These are phyloP conservation scores for Hyphopichia khmerensis DNA, from an alignment of 1,139 yeast species.

Conservation along the genomic window DNA sequence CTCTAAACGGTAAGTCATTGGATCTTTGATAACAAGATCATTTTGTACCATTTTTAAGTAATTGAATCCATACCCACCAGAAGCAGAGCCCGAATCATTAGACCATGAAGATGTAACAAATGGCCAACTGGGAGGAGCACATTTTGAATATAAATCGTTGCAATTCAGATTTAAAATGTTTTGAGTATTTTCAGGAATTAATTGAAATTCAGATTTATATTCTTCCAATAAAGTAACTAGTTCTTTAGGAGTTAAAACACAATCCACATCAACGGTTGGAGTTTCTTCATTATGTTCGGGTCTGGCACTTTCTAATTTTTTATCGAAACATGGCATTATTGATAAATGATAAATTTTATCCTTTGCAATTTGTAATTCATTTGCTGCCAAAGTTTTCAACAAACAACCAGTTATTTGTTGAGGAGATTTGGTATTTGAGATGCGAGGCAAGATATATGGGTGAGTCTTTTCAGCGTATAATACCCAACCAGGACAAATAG, in stretches of 20 bases:
- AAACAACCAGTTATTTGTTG: constrained; percentile 89
- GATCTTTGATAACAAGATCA: constrained; percentile 22
- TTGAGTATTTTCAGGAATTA: constrained; percentile 15
- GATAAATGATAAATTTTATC: constrained; percentile 70
- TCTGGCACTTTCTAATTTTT: constrained; percentile 91
- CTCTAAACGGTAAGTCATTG: constrained; percentile 16
- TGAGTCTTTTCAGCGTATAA: constrained; percentile 95
- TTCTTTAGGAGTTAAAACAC: constrained; percentile 92
- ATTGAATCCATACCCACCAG: constrained; percentile 84
- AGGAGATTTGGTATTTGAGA: constrained; percentile 76
- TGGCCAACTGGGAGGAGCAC: constrained; percentile 63
- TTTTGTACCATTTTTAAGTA: constrained; percentile 45
- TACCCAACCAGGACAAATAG: constrained; percentile 96
- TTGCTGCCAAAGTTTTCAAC: constrained; percentile 57
- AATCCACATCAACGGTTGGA: constrained; percentile 59
- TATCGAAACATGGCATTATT: constrained; percentile 96
- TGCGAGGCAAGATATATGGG: constrained; percentile 67
- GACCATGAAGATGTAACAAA: constrained; percentile 59
- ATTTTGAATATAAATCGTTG: constrained; percentile 25
- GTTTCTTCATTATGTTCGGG: constrained; percentile 50
- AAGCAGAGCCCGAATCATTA: constrained; percentile 73
- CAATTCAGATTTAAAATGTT: constrained; percentile 8
- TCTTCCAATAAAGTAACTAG: constrained; percentile 69
- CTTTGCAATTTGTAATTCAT: constrained; percentile 31
- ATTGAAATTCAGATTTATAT: constrained; percentile 21